Conservation (phyloP, 768 basidiomycete species). For the Wakefieldia striispora region DNA sequence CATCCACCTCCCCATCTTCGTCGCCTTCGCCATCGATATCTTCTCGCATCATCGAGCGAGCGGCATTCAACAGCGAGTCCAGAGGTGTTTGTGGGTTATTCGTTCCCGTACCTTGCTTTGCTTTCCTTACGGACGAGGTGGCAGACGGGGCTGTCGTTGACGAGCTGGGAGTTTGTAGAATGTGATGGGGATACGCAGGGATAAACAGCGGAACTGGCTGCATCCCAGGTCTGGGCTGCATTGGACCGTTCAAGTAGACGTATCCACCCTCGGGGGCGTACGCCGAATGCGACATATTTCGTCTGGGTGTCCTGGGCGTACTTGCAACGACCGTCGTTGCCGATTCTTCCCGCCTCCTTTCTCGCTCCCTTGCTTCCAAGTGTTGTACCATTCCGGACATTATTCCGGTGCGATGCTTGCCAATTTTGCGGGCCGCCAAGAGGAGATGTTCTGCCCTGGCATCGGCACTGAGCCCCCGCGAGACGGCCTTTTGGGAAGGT, state of each 20-base stretch:
- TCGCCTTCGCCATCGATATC: slow-evolving; percentile 29
- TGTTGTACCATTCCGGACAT: slow-evolving; percentile 48
- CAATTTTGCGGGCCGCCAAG: slow-evolving; percentile 67
- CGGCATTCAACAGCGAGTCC: slow-evolving; percentile 60
- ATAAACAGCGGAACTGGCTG: slow-evolving; percentile 31
- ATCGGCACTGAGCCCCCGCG: slow-evolving; percentile 48
- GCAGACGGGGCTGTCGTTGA: slow-evolving; percentile 30
- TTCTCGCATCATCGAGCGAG: slow-evolving; percentile 52
- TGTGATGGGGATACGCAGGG: slow-evolving; percentile 27
- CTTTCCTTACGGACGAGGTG: slow-evolving; percentile 22
- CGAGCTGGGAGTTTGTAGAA: slow-evolving; percentile 32
- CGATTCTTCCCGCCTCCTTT: slow-evolving; percentile 25
- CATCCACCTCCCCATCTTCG: slow-evolving; percentile 31
- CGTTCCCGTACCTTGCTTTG: slow-evolving; percentile 10
- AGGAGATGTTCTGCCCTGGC: slow-evolving; percentile 71
- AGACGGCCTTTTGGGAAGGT: slow-evolving; percentile 24
- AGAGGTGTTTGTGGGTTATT: slow-evolving; percentile 46
- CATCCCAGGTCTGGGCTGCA: slow-evolving; percentile 26
- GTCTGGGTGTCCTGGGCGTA: slow-evolving; percentile 30
- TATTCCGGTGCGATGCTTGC: slow-evolving; percentile 57
- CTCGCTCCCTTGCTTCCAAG: slow-evolving; percentile 33
- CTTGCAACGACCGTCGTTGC: slow-evolving; percentile 18
- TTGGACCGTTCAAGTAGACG: slow-evolving; percentile 27
- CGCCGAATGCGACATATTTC: slow-evolving; percentile 27
- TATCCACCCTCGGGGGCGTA: slow-evolving; percentile 27